Conservation (phyloP, 768 basidiomycete species). For the Collybia sordida region DNA sequence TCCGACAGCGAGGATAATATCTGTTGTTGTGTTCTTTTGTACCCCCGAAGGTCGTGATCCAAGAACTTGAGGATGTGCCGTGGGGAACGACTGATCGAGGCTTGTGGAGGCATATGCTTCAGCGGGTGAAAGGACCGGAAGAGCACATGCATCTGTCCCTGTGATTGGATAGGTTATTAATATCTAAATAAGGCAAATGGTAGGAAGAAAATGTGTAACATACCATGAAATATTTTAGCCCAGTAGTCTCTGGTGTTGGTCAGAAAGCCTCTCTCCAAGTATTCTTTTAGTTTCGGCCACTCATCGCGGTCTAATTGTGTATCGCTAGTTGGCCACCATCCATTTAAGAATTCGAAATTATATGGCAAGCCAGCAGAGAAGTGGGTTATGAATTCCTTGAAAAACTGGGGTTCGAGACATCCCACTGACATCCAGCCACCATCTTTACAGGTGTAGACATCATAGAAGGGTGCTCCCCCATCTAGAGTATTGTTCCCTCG, state of each 20-base stretch:
- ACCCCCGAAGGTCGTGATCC: conserved; percentile 20
- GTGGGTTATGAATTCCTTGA: conserved; percentile 52
- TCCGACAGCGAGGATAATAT: conserved; percentile 42
- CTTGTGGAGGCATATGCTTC: conserved; percentile 55
- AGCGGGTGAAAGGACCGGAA: conserved; percentile 63
- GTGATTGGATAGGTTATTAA: not conserved
- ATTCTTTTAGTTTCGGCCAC: conserved; percentile 59
- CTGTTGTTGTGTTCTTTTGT: conserved; percentile 5
- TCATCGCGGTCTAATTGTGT: conserved; percentile 44
- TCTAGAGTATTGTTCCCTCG: conserved; percentile 67
- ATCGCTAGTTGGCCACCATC: conserved; percentile 54
- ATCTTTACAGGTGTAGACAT: conserved; percentile 70
- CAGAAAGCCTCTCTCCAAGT: conserved; percentile 64
- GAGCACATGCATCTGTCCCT: conserved; percentile 73
- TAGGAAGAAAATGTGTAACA: conserved; percentile 10
- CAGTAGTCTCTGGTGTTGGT: conserved; percentile 65
- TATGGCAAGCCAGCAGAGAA: conserved; percentile 52
- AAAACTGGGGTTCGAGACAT: conserved; percentile 76
- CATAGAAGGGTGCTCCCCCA: conserved; percentile 79
- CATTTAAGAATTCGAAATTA: conserved; percentile 39
- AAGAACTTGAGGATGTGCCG: conserved; percentile 49
- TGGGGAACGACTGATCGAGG: conserved; percentile 38
- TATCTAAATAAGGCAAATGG: not conserved
- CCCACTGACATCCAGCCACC: conserved; percentile 76
- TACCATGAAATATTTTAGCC: conserved; percentile 67